Base-by-base conservation (phyloP, 129 eudicot genomes). In the Pittosporum tobira region DNA sequence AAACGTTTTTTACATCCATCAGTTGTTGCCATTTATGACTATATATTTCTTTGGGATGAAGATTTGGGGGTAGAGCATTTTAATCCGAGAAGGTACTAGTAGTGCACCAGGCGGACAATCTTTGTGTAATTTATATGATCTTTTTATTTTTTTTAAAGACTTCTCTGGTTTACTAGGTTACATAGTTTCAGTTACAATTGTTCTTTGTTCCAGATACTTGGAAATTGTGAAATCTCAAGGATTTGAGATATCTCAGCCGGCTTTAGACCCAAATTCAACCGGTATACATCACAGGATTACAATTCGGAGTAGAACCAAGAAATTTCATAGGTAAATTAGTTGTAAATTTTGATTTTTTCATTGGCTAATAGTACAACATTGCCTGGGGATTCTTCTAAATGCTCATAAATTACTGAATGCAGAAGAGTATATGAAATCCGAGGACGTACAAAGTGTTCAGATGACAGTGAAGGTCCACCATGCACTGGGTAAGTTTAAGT, bases 271-370 rank as follows among this genome's bases (percentile, higher is more conserved):
- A 63, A 85, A 89, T 71, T 89, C 97, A 20, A 85, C 97, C 36
- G 95, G 83, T 24, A 89, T 89, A 74, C 97, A 89, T 80, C 97
- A 89, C 48, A 76, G 97, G 65, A 89, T 89, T 54, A 89, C 97
- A 8, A 58, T 85, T 28, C 80, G 97, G 28, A 77, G 65, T 22
- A 80, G 88, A 73, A 51, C 65, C 51, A 80, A 84, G 20, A 78
- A 37, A 63, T 73, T 82, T 34, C 97, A 89, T 36, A 85, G 90
- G 98, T 91, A 40, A 74, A 59, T 37, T n/a, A n/a, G n/a, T 21
- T 19, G 12, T 57, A 28, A 19, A 38, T 26, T 48, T 64, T 27
- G 36, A 19, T n/a, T 23, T 42, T 50, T 45, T 47, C 37, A 26
- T 26, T 21, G 20, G 40, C 16, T 12, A 59, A 19, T 48, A 16